Evolutionary conservation across 352 stramenopile genomes (phyloP).

Genomic region (Globisporangium takayamanum): DNA sequence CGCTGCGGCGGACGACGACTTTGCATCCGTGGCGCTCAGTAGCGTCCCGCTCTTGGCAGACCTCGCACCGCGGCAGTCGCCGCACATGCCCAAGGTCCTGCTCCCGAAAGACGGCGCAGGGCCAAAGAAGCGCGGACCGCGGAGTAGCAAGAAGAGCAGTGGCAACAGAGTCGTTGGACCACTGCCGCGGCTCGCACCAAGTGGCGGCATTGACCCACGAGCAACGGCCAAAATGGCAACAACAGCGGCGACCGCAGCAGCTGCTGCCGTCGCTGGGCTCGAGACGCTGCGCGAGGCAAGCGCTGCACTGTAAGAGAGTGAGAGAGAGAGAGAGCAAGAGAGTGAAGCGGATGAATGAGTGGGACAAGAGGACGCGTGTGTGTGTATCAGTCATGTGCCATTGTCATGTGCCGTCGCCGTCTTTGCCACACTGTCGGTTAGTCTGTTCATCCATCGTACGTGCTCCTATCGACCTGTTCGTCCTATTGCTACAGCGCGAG

Average conservation of each 20-base stretch:
- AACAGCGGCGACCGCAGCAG: too few species aligned
- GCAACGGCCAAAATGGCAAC: too few species aligned
- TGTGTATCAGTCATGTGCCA: background rate
- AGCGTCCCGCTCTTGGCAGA: background rate
- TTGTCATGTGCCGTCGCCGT: background rate
- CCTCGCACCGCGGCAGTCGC: too few species aligned
- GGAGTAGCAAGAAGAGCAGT: too few species aligned
- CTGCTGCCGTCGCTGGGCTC: too few species aligned
- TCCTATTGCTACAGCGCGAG: background rate
- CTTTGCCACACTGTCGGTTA: background rate
- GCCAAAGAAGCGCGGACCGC: too few species aligned
- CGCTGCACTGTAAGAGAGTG: background rate
- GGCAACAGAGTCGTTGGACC: too few species aligned
- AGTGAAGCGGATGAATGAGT: background rate
- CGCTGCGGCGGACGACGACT: conserved; percentile 1
- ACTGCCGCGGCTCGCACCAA: too few species aligned
- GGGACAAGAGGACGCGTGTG: background rate
- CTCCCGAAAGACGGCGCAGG: too few species aligned
- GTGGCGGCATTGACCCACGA: too few species aligned
- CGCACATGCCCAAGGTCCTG: too few species aligned
- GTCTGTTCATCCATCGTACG: background rate
- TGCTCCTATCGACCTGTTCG: background rate
- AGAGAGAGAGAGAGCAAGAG: background rate
- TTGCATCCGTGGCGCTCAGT: conserved; percentile 6
- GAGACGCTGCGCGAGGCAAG: background rate